These are phyloP conservation scores for Orbilia blumenaviensis DNA, from an alignment of 2,329 filamentous ascomycete genomes.

Conservation along the genomic window DNA sequence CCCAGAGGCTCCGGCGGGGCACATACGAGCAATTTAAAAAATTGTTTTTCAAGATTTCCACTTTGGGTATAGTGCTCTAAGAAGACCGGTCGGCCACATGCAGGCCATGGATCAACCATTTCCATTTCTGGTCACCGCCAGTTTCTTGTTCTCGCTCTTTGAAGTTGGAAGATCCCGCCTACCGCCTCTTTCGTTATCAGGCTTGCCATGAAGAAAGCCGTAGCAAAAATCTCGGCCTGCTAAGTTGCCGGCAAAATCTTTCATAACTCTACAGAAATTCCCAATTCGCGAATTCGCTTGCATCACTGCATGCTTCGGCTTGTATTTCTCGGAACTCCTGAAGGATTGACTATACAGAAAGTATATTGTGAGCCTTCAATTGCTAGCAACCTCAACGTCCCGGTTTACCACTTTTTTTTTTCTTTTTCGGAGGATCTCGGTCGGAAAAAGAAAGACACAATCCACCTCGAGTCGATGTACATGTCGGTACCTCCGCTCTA, in stretches of 20 bases:
- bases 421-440: background rate
- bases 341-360: slow-evolving; percentile 26
- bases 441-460: slow-evolving; percentile 9
- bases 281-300: slow-evolving; percentile 27
- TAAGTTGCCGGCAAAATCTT: background rate
- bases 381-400: slow-evolving; percentile 11
- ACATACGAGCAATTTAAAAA: slow-evolving; percentile 25
- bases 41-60: slow-evolving; percentile 30
- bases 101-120: slow-evolving; percentile 23
- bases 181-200: slow-evolving; percentile 32
- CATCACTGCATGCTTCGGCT: slow-evolving; percentile 28
- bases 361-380: slow-evolving; percentile 5
- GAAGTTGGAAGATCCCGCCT: slow-evolving; percentile 32
- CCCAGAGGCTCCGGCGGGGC: slow-evolving; percentile 13
- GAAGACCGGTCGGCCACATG: slow-evolving; percentile 11
- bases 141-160: slow-evolving; percentile 7
- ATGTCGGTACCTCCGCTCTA: slow-evolving; percentile 28
- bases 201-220: background rate
- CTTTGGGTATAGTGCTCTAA: slow-evolving; percentile 39
- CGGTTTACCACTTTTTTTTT: slow-evolving; percentile 5
- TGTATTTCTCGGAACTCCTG: slow-evolving; percentile 33
- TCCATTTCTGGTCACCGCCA: slow-evolving; percentile 52
- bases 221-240: background rate
- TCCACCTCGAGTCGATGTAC: slow-evolving; percentile 8
- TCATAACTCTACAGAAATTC: background rate